Evolutionary conservation across 1,139 yeast genomes (phyloP), one percentile per base, ranked within the genome.

Genomic region (Wickerhamomyces sp.): DNA sequence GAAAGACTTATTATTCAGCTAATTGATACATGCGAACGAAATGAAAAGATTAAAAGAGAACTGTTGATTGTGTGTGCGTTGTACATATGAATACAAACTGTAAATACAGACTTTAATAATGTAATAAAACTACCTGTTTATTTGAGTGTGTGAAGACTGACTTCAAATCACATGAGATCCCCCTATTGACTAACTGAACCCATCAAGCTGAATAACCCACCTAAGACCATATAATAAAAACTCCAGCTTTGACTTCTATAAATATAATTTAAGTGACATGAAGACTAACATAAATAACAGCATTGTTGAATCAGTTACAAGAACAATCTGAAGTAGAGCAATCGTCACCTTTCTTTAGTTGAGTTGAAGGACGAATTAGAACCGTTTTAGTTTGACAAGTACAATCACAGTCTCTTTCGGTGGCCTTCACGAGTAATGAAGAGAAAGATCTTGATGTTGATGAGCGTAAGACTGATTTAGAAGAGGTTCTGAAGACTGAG

Each of bases 1-100:
- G 95, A 66, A 87, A 86, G 71, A 83, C 89, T 38, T 93, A 93
- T 72, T 91, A 85, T 66, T 81, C 91, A 47, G 55, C 60, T 23
- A 52, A 46, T 7, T 14, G 13, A 18, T 18, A 18, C 23, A 18
- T 18, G 23, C 23, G 23, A 18, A 18, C 23, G 23, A 18, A 18
- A 18, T 18, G 23, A 18, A 18, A 18, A 18, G 23, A 18, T 18
- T 3, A 18, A 18, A 18, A 18, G 23, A 18, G 5, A 18, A 18
- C 23, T 18, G 23, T 18, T 18, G 23, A n/a, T n/a, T 18, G 23
- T 18, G 23, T 18, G 23, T 18, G 23, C 5, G 23, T 18, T 18
- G 23, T 18, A 18, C 23, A 18, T 18, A 18, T 18, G 23, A 18
- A 18, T 18, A 18, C 23, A 18, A 18, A 18, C 23, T 18, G 23